Conservation (phyloP, 148 eudicot genomes). For the Drosera capensis region DNA sequence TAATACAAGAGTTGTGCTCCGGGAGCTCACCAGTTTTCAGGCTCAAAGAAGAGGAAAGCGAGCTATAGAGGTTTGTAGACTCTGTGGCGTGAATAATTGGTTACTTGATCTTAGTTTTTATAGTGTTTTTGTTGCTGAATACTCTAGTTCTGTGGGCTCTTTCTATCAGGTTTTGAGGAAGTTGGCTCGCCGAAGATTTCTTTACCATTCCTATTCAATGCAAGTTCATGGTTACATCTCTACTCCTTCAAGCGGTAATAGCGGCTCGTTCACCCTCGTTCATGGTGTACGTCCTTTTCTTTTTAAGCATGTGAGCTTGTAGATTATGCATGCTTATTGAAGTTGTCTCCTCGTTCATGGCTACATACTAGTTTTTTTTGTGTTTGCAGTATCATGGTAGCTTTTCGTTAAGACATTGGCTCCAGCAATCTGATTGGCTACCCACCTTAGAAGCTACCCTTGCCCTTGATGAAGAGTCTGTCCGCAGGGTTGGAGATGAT, state of each 20-base stretch:
- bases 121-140: neutral
- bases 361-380: neutral
- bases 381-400: constrained; percentile 82
- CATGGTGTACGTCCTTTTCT: constrained; percentile 67
- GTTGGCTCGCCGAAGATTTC: constrained; percentile 51
- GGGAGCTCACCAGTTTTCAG: constrained; percentile 65
- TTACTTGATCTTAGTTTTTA: neutral
- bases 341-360: neutral
- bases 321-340: neutral
- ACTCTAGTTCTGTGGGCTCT: neutral
- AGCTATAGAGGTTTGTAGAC: constrained; percentile 70
- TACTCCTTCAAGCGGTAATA: constrained; percentile 33
- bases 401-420: constrained; percentile 88
- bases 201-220: constrained; percentile 96
- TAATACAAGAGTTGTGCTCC: constrained; percentile 68
- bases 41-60: constrained; percentile 95
- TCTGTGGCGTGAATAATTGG: neutral
- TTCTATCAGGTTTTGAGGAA: constrained; percentile 69
- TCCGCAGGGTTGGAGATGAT: constrained; percentile 85
- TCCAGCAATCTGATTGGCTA: constrained; percentile 95
- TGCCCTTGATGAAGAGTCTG: constrained; percentile 89
- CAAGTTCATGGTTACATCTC: constrained; percentile 90
- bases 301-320: constrained; percentile 5
- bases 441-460: constrained; percentile 96
- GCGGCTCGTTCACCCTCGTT: constrained; percentile 67